Conservation (phyloP, 1,284 basidiomycete genomes). For the Austroboletus novae-zelandiae region DNA sequence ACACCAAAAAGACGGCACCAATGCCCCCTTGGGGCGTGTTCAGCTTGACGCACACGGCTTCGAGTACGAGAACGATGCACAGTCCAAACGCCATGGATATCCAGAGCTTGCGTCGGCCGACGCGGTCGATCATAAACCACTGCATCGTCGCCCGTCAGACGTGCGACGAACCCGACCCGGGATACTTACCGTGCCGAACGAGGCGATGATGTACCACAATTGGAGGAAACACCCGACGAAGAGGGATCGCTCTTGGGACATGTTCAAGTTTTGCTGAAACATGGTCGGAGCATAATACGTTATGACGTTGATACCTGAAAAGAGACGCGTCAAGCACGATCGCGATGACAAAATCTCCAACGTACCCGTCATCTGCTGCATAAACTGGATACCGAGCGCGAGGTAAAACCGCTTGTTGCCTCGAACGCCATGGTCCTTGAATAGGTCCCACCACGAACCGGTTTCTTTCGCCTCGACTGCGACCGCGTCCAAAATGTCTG, state of each 20-base stretch:
- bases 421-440: constrained; percentile 10
- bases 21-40: constrained; percentile 12
- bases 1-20: constrained; percentile 14
- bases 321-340: neutral
- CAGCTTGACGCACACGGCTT: constrained; percentile 11
- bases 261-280: constrained; percentile 13
- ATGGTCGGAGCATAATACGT: constrained; percentile 17
- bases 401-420: constrained; percentile 16
- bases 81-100: constrained; percentile 16
- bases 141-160: neutral
- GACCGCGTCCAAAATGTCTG: constrained; percentile 12
- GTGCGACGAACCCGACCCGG: no score
- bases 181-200: constrained; percentile 12
- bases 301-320: constrained; percentile 14
- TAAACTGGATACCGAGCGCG: constrained; percentile 16
- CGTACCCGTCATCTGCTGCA: constrained; percentile 17
- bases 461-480: constrained; percentile 9
- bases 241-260: constrained; percentile 13
- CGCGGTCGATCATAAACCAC: constrained; percentile 16
- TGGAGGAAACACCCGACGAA: constrained; percentile 15
- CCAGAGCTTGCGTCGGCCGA: constrained; percentile 18
- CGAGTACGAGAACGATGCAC: constrained; percentile 12
- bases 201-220: constrained; percentile 14
- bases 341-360: neutral
- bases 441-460: constrained; percentile 13